Conservation (phyloP, 2,329 filamentous ascomycete genomes). For the Chaetomium strumarium region DNA sequence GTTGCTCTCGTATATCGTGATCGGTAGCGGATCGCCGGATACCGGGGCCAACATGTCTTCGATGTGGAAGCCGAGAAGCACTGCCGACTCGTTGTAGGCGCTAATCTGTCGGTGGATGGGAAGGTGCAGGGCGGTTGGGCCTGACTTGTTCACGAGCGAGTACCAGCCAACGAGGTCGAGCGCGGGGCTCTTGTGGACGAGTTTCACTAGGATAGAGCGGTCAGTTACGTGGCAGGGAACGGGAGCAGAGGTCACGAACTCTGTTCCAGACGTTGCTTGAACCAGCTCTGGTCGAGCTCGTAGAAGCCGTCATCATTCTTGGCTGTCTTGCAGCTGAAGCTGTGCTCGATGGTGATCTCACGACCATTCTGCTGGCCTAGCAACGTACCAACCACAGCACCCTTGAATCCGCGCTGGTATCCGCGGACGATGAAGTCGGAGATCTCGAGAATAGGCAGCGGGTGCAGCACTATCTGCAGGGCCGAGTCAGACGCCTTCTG, state of each 20-base stretch:
- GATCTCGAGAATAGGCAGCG: constrained; percentile 90
- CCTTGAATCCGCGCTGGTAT: constrained; percentile 66
- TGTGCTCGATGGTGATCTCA: constrained; percentile 86
- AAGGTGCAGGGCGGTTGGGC: constrained; percentile 63
- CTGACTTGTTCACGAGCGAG: constrained; percentile 65
- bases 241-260: constrained; percentile 51
- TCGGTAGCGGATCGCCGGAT: constrained; percentile 73
- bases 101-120: constrained; percentile 75
- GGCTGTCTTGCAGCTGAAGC: constrained; percentile 70
- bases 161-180: constrained; percentile 93
- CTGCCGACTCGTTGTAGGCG: constrained; percentile 75
- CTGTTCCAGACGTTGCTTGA: constrained; percentile 72
- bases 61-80: constrained; percentile 84
- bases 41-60: constrained; percentile 47
- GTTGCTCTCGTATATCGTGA: constrained; percentile 85
- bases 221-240: constrained; percentile 7
- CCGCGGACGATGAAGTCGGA: constrained; percentile 95
- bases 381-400: constrained; percentile 80
- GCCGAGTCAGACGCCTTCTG: constrained; percentile 66
- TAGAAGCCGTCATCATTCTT: constrained; percentile 49
- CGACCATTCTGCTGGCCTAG: constrained; percentile 87
- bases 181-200: constrained; percentile 76
- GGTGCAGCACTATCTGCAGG: constrained; percentile 79
- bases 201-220: constrained; percentile 56
- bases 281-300: constrained; percentile 64